These are phyloP conservation scores for Entelexis sorbosivorans DNA, from an alignment of 1,139 yeast genomes.

Conservation along the genomic window DNA sequence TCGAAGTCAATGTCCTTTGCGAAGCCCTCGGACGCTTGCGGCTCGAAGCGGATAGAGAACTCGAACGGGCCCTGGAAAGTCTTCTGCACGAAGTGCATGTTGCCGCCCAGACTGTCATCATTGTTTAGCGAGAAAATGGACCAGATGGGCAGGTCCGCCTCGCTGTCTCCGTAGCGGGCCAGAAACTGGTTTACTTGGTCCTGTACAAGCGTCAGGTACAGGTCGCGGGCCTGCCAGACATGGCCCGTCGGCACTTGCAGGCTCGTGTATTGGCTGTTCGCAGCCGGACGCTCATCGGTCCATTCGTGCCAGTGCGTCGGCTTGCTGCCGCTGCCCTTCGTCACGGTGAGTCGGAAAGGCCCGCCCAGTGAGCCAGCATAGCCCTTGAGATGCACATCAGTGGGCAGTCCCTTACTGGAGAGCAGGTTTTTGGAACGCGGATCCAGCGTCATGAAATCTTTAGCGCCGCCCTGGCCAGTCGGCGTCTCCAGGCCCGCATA, in stretches of 20 bases:
- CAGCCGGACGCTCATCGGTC: conserved; percentile 29
- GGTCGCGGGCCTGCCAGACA: conserved; percentile 71
- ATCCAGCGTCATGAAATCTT: conserved; percentile 25
- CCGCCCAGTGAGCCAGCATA: conserved; percentile 30
- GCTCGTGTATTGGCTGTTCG: conserved; percentile 54
- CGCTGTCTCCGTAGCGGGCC: conserved; percentile 30
- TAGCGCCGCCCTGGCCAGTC: background rate
- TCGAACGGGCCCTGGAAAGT: conserved; percentile 65
- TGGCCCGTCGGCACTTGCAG: conserved; percentile 60
- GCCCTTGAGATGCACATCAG: conserved; percentile 29
- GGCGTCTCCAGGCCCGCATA: conserved; percentile 44
- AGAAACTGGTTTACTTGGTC: conserved; percentile 50
- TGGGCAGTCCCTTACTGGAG: conserved; percentile 27
- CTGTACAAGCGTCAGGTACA: conserved; percentile 57
- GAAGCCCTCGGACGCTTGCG: conserved; percentile 11
- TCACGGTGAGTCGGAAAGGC: conserved; percentile 27
- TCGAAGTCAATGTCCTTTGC: conserved; percentile 28
- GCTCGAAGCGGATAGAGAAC: conserved; percentile 57
- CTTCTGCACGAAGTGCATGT: conserved; percentile 69
- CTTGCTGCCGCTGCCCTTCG: conserved; percentile 25
- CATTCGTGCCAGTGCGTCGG: conserved; percentile 28
- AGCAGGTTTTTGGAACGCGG: conserved; percentile 15
- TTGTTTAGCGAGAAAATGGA: conserved; percentile 45
- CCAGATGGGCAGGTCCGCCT: conserved; percentile 26
- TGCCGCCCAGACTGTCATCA: conserved; percentile 54